A percentile compares a stretch with the other conserved stretches of the same genome.
These are phyloP conservation scores for Cryptosporidium ryanae DNA, from an alignment of 169 alveolate genomes.

Conservation along the genomic window DNA sequence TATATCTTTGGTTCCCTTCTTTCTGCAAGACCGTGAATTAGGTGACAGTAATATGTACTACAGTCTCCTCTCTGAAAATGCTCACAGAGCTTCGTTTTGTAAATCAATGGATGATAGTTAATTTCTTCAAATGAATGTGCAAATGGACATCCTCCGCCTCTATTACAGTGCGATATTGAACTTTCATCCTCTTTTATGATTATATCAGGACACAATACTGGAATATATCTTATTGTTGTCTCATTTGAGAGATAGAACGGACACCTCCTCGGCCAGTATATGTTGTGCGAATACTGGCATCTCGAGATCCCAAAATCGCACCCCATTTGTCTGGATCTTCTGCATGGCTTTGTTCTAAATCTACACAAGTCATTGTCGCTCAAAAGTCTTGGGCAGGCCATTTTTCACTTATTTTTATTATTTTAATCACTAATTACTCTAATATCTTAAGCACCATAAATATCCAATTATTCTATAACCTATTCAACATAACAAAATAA, in stretches of 20 bases:
- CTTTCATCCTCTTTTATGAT: slow-evolving; percentile 82
- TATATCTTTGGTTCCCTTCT: slow-evolving; percentile 80
- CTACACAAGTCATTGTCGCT: slow-evolving; percentile 86
- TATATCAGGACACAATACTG: slow-evolving; percentile 85
- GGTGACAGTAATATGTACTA: slow-evolving; percentile 87
- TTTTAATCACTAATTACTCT: neutral
- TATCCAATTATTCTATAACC: too few species aligned
- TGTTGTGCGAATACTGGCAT: slow-evolving; percentile 88
- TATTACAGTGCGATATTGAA: slow-evolving; percentile 83
- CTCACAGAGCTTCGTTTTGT: slow-evolving; percentile 89
- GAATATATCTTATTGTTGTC: slow-evolving; percentile 84
- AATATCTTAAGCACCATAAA: too few species aligned
- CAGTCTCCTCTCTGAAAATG: slow-evolving; percentile 86
- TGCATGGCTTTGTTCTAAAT: slow-evolving; percentile 88
- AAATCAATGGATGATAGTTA: slow-evolving; percentile 90
- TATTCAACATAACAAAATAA: too few species aligned
- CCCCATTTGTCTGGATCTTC: slow-evolving; percentile 80
- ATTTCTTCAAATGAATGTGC: slow-evolving; percentile 92
- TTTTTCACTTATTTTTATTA: neutral
- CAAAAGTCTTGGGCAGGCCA: slow-evolving; percentile 82
- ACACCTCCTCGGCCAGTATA: slow-evolving; percentile 86
- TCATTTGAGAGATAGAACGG: slow-evolving; percentile 85
- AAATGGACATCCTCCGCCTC: slow-evolving; percentile 90
- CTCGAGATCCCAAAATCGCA: slow-evolving; percentile 84
- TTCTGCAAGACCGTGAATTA: slow-evolving; percentile 87